phyloP scores from a whole-genome alignment of 2,329 filamentous ascomycete genomes.

The Rutstroemia sp. region DNA sequence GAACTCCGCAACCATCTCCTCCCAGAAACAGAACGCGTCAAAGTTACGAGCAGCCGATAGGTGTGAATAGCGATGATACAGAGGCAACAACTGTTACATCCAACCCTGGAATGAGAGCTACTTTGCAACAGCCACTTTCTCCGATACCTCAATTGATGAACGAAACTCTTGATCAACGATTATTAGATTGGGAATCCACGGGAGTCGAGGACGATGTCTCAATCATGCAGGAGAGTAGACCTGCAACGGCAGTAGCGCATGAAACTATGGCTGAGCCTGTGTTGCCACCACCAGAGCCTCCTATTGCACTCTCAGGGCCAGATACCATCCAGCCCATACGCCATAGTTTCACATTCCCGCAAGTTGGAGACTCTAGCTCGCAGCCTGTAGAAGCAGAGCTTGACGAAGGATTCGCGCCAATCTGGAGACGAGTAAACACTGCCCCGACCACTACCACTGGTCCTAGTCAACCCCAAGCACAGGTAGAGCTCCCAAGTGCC shows the following conservation, averaged over 20 bases:
- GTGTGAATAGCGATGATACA: conserved; percentile 8
- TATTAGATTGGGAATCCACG: conserved; percentile 14
- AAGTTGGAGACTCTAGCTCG: conserved; percentile 10
- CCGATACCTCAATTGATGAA: conserved; percentile 19
- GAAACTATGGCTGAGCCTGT: neutral
- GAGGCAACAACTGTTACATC: neutral
- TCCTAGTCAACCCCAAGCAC: neutral
- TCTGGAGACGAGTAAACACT: conserved; percentile 18
- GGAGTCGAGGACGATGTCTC: conserved; percentile 5
- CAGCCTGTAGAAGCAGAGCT: neutral
- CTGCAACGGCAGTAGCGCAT: neutral
- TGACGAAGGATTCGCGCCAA: conserved; percentile 11
- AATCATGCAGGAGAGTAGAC: conserved; percentile 6
- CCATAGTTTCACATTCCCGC: neutral
- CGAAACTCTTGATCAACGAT: conserved; percentile 9
- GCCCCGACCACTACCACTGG: conserved; percentile 12
- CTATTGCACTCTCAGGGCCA: neutral
- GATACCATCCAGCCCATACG: neutral
- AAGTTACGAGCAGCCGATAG: conserved; percentile 22
- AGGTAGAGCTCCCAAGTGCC: conserved; percentile 20
- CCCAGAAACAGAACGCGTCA: conserved; percentile 10
- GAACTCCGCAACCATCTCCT: conserved; percentile 21
- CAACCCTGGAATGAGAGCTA: conserved; percentile 16
- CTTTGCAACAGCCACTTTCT: conserved; percentile 18
- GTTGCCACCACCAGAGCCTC: neutral